Base-by-base conservation (phyloP, 169 alveolate species). In the Eimeria praecox region DNA sequence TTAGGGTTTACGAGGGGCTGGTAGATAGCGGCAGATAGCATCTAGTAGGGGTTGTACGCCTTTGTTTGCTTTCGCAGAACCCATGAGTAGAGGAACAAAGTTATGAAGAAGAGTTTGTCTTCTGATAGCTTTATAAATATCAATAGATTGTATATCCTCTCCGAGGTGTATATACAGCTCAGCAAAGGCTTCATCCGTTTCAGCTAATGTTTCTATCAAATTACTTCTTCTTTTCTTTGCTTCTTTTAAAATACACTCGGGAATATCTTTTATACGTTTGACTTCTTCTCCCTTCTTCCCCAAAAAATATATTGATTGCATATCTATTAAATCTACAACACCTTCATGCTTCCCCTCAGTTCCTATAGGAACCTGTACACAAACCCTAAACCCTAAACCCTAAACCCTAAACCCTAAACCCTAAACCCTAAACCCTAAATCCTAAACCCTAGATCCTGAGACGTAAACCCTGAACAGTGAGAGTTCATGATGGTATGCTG, bases 31-130 rank as follows among this genome's bases (percentile, higher is more conserved):
- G 54, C 98, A 96, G 18, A 99, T 99, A 14, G 99, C 99, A 86
- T 99, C 99, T 56, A 99, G 95, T n/a, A 98, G 98, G 64, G 97
- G 97, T 97, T 99, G 99, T 1, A 98, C 99, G 38, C 99, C 99
- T 80, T 98, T 98, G 95, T 99, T 99, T 95, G 98, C 98, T 96
- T 98, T 98, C 3, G 99, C 99, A 35, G 99, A 98, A 2, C 99
- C 99, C 99, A 98, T 97, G 75, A 98, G 97, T 1, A 99, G 98
- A n/a, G 99, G 99, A 20, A 98, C 97, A 80, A 98, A 97, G 38
- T 90, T 96, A 66, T 94, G 98, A 6, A 75, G 96, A 38, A 98
- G 97, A 44, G 75, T 94, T 89, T 59, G 95, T 95, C 87, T 97
- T 38, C 77, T 91, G 94, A 85, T 98, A 97, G 64, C 86, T 93